Percentiles rank a stretch among this genome's conserved stretches.
Conservation (phyloP, 2,329 filamentous ascomycete species). For the Xylaria sp. region DNA sequence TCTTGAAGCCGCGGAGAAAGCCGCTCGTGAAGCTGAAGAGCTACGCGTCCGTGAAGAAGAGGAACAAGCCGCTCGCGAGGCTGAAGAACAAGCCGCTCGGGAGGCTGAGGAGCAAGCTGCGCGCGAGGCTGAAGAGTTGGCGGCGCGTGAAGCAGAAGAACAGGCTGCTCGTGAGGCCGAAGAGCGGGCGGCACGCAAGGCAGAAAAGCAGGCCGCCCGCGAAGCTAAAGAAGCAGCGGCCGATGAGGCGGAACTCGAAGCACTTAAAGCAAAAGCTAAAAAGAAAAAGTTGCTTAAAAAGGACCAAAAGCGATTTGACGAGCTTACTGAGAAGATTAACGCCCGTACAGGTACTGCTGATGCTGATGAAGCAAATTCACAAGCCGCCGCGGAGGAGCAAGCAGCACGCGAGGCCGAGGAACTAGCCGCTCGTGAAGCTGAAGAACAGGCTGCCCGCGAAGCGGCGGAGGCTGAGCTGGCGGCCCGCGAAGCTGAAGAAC, state of each 20-base stretch:
- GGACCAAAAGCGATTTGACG: conserved; percentile 30
- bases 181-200: conserved; percentile 27
- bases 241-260: conserved; percentile 28
- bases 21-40: conserved; percentile 38
- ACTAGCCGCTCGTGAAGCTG: conserved; percentile 23
- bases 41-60: conserved; percentile 17
- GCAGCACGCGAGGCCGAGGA: conserved; percentile 33
- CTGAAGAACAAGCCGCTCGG: conserved; percentile 30
- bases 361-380: conserved; percentile 12
- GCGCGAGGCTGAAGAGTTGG: conserved; percentile 11
- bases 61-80: conserved; percentile 19
- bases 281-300: conserved; percentile 22
- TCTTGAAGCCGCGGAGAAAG: conserved; percentile 20
- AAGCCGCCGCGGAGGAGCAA: conserved; percentile 27
- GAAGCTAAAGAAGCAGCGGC: conserved; percentile 35
- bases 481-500: conserved; percentile 21
- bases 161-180: conserved; percentile 35
- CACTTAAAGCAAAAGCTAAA: conserved; percentile 15
- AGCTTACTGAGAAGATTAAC: conserved; percentile 33
- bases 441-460: conserved; percentile 38
- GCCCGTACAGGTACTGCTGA: conserved; percentile 18
- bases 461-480: conserved; percentile 38
- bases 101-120: conserved; percentile 36
- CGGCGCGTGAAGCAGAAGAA: conserved; percentile 26
- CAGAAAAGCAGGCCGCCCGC: conserved; percentile 12